Conservation (phyloP, 148 eudicot genomes). For the Selenicereus undatus region DNA sequence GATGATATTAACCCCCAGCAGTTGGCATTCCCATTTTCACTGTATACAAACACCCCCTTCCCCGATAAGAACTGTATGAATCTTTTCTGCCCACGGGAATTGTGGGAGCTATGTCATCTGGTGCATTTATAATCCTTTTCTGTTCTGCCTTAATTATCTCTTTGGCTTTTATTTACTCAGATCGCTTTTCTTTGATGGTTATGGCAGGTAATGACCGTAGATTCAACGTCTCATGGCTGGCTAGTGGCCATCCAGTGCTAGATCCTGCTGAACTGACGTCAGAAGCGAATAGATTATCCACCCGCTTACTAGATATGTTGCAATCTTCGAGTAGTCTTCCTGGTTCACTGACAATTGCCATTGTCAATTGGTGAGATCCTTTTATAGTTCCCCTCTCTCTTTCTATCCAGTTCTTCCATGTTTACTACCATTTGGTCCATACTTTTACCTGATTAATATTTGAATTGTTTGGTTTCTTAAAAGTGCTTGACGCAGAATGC, state of each 20-base stretch:
- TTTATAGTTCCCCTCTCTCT: not conserved
- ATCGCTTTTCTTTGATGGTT: slow-evolving; percentile 23
- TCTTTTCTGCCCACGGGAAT: not conserved
- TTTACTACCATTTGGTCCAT: not conserved
- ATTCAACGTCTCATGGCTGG: slow-evolving; percentile 70
- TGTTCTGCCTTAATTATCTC: not conserved
- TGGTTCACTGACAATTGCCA: slow-evolving; percentile 68
- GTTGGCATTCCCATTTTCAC: not conserved
- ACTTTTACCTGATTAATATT: not conserved
- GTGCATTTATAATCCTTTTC: not conserved
- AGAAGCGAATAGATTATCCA: slow-evolving; percentile 58
- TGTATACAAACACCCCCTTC: not conserved
- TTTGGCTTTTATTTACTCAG: slow-evolving; percentile 2
- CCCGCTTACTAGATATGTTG: slow-evolving; percentile 53
- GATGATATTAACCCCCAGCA: not conserved
- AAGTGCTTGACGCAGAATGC: not conserved
- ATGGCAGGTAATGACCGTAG: slow-evolving; percentile 33
- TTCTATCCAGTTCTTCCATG: not conserved
- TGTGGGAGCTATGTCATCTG: not conserved
- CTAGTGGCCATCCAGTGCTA: slow-evolving; percentile 68
- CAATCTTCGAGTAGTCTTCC: slow-evolving; percentile 55
- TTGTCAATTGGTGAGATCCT: slow-evolving; percentile 84
- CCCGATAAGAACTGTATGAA: no score
- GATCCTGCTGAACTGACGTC: slow-evolving; percentile 50
- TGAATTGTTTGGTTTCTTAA: not conserved